Conservation (phyloP, 352 stramenopile genomes). For the Aphanomyces cochlioides region DNA sequence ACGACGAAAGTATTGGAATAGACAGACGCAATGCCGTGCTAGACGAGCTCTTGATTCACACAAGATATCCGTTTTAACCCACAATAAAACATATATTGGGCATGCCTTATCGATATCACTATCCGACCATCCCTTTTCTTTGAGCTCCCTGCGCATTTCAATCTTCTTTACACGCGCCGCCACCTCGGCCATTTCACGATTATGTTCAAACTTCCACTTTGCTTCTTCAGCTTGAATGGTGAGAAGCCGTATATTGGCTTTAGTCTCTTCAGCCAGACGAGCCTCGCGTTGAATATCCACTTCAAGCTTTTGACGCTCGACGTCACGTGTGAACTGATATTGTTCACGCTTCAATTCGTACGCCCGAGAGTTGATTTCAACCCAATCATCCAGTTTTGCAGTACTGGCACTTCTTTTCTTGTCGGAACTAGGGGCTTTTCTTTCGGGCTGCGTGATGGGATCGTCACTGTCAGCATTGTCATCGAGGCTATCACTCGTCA, state of each 20-base stretch:
- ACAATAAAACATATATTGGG: constrained; percentile 5
- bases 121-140: constrained; percentile 2
- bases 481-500: constrained; percentile 24
- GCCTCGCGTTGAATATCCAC: constrained; percentile 9
- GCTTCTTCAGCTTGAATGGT: constrained; percentile 5
- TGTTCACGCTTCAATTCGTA: not conserved
- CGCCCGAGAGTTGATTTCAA: not conserved
- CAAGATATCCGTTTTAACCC: not conserved
- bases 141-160: not conserved
- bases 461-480: constrained; percentile 8
- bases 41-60: not conserved
- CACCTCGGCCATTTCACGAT: not conserved
- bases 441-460: not conserved
- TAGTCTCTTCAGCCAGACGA: not conserved
- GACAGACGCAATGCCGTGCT: not conserved
- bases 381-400: not conserved
- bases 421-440: not conserved
- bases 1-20: not conserved
- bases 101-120: not conserved
- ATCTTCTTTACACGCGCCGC: constrained; percentile 1
- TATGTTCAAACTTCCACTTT: constrained; percentile 1
- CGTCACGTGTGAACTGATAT: not conserved
- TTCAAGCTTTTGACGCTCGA: not conserved
- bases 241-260: not conserved
- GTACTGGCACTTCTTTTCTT: constrained; percentile 9